phyloP scores from a whole-genome alignment of 352 stramenopile species.

The Globisporangium okanoganense region DNA sequence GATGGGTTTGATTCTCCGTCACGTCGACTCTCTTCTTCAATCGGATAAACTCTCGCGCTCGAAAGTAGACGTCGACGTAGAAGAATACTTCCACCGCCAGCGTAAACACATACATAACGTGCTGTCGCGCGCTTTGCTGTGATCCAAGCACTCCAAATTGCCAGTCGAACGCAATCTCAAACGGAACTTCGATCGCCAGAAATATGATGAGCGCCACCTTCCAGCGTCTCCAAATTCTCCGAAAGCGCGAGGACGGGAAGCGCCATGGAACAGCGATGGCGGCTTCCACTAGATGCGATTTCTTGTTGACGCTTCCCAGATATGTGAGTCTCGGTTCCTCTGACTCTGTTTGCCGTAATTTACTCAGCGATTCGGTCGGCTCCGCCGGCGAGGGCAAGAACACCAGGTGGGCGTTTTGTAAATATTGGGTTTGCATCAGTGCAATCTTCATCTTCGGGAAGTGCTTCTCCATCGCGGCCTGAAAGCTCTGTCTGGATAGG shows the following conservation, averaged over 20 bases:
- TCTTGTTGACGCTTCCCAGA: conserved; percentile 15
- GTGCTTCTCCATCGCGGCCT: conserved; percentile 9
- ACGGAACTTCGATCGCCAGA: conserved; percentile 19
- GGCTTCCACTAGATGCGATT: conserved; percentile 6
- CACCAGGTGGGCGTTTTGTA: not conserved
- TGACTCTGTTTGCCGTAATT: not conserved
- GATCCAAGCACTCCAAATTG: conserved; percentile 3
- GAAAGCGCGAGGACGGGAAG: conserved; percentile 16
- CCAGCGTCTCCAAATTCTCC: conserved; percentile 13
- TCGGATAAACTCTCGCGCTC: conserved; percentile 14
- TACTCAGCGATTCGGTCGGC: not conserved
- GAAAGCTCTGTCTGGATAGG: conserved; percentile 16
- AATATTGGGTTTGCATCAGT: conserved; percentile 8
- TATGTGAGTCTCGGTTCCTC: conserved; percentile 9
- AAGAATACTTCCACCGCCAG: conserved; percentile 20
- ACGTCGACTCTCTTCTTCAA: not conserved
- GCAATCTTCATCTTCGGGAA: conserved; percentile 9
- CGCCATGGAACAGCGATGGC: conserved; percentile 10
- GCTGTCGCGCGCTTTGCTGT: not conserved
- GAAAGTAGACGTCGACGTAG: conserved; percentile 21
- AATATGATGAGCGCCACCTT: conserved; percentile 13
- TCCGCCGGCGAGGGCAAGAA: not conserved
- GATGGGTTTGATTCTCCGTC: not conserved
- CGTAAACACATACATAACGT: conserved; percentile 2
- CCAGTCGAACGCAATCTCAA: conserved; percentile 20